A percentile compares a stretch with the other conserved stretches of the same genome.
Conservation (phyloP, 1,284 basidiomycete genomes). For the Leccinum solheimii region DNA sequence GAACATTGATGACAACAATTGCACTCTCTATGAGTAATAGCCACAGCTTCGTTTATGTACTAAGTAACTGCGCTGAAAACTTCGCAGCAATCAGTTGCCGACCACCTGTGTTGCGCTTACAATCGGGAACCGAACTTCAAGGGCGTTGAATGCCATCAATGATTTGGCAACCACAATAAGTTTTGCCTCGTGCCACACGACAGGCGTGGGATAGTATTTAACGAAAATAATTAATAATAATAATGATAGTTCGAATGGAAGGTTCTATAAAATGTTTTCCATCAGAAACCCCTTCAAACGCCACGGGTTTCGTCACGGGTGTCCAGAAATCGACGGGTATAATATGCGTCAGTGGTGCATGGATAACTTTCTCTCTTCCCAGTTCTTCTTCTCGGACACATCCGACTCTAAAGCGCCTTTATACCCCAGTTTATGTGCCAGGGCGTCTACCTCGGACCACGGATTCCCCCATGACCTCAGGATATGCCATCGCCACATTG, state of each 20-base stretch:
- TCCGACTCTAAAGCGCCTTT: neutral
- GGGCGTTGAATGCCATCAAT: neutral
- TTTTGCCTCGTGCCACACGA: neutral
- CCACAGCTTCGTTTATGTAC: too few relatives aligned
- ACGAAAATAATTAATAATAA: neutral
- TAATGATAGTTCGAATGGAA: neutral
- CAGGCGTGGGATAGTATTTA: neutral
- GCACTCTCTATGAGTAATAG: too few relatives aligned
- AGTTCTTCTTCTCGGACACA: neutral
- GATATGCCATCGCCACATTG: constrained; percentile 62
- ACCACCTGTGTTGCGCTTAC: neutral
- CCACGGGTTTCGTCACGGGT: neutral
- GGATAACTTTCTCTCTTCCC: neutral
- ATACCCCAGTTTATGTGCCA: neutral
- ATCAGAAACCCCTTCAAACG: neutral
- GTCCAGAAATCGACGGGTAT: neutral
- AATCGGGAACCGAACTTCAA: neutral
- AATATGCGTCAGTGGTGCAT: neutral
- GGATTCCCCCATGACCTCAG: constrained; percentile 39
- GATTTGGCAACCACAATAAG: too few relatives aligned
- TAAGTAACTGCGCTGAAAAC: neutral
- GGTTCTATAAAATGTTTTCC: neutral
- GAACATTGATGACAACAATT: neutral
- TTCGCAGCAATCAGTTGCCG: neutral
- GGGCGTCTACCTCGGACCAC: neutral